Percentiles rank a stretch among this genome's conserved stretches.
Conservation (phyloP, 2,329 filamentous ascomycete species). For the Aureobasidium musti region DNA sequence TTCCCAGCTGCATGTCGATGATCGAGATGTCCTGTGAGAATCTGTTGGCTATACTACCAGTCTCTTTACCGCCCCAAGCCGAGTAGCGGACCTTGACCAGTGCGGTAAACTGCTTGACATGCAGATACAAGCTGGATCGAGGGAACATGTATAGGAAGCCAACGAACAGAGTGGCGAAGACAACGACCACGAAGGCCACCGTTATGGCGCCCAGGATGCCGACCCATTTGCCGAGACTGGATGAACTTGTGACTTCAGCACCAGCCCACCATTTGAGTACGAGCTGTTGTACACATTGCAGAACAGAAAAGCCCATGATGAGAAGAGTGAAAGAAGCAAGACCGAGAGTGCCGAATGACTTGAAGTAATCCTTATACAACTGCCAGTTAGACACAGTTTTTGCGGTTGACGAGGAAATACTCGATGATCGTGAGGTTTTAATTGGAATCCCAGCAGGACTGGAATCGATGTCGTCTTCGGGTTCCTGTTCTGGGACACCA, state of each 20-base stretch:
- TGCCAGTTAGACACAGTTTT: slow-evolving; percentile 15
- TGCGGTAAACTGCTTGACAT: slow-evolving; percentile 30
- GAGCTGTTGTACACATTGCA: slow-evolving; percentile 24
- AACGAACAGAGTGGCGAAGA: slow-evolving; percentile 1
- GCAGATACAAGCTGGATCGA: slow-evolving; percentile 30
- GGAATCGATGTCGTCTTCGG: neutral
- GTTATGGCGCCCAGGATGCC: slow-evolving; percentile 27
- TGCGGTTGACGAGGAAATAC: neutral
- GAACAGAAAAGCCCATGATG: neutral
- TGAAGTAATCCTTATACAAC: slow-evolving; percentile 29
- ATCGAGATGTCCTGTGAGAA: slow-evolving; percentile 54
- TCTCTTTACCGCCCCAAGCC: slow-evolving; percentile 27
- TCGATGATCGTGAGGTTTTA: neutral
- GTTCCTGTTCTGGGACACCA: neutral
- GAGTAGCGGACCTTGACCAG: slow-evolving; percentile 30
- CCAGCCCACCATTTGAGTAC: slow-evolving; percentile 34
- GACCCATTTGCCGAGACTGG: slow-evolving; percentile 9
- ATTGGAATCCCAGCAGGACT: neutral
- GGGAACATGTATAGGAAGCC: slow-evolving; percentile 30
- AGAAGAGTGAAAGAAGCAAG: slow-evolving; percentile 1
- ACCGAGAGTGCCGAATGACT: slow-evolving; percentile 21
- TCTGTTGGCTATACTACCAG: slow-evolving; percentile 41
- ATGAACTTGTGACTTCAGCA: slow-evolving; percentile 40
- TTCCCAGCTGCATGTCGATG: slow-evolving; percentile 48
- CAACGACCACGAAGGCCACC: slow-evolving; percentile 2